Evolutionary conservation across 2,329 filamentous ascomycete genomes (phyloP), one percentile per base, ranked within the genome.

Genomic region (Monosporascus sp.): DNA sequence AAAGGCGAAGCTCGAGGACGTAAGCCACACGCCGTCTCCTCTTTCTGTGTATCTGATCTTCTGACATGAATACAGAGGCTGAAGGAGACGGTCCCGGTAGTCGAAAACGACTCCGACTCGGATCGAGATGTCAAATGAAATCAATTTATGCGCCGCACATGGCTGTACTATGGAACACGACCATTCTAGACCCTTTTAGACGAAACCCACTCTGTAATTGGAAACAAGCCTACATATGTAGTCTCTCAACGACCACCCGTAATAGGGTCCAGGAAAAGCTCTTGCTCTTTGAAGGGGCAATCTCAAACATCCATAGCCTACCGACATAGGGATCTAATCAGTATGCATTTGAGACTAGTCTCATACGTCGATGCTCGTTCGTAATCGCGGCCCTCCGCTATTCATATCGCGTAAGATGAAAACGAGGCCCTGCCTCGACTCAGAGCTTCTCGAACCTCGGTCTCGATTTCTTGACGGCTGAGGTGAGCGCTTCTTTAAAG

Each of bases 361-460:
- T 38, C 19, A 38, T 24, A 9, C 9, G 24, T 31, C 46, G n/a
- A 56, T 22, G 43, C 22, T 31, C 27, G 27, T 50, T 48, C 7
- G 31, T 34, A 34, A 34, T 34, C 31, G 31, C 9, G 31, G 11
- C 31, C 31, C 31, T 34, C 31, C 31, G 9, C 31, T 34, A 14
- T 34, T 11, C 31, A 14, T 34, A 34, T 34, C 31, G 31, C 31
- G 14, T 14, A 46, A 46, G 14, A 7, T 17, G 22, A 46, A 46
- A 38, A 22, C 4, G 34, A 49, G 9, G 19, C 19, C 48, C 37
- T 43, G 37, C 36, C 24, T 40, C 27, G 37, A 24, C 24, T 64
- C 71, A 96, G 64, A 97, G 72, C 75, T 97, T 97, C 69, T 86
- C 86, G 75, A 96, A 97, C 19, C 77, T 88, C 14, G 91, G 87